These are phyloP conservation scores for Raphanus raphanistrum DNA, from an alignment of 345 rosid genomes.

Conservation along the genomic window DNA sequence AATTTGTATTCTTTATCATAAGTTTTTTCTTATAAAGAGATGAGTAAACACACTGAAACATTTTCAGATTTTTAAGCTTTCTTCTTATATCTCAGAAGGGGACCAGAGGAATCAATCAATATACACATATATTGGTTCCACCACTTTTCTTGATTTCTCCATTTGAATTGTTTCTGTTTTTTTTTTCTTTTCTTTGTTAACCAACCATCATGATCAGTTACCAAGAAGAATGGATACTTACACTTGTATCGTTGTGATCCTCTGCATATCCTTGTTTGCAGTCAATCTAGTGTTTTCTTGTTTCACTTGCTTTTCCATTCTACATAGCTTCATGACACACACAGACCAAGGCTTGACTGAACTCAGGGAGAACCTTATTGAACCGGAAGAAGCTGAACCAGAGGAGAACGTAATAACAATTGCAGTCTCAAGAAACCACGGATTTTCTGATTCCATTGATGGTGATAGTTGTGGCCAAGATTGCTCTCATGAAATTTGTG, in stretches of 20 bases:
- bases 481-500: slow-evolving; percentile 38
- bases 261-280: slow-evolving; percentile 32
- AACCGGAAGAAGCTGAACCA: slow-evolving; percentile 28
- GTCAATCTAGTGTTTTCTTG: slow-evolving; percentile 34
- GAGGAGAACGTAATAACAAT: slow-evolving; percentile 29
- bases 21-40: slow-evolving; percentile 27
- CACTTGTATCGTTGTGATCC: slow-evolving; percentile 28
- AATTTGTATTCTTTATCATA: background rate
- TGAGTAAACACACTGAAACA: slow-evolving; percentile 23
- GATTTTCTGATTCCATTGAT: slow-evolving; percentile 21
- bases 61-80: slow-evolving; percentile 24
- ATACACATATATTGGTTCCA: background rate
- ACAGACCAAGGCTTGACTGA: slow-evolving; percentile 21
- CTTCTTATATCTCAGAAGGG: slow-evolving; percentile 18
- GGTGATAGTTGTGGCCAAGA: slow-evolving; percentile 23
- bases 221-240: slow-evolving; percentile 36
- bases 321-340: slow-evolving; percentile 22
- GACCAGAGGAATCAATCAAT: slow-evolving; percentile 20
- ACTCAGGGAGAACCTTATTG: slow-evolving; percentile 23
- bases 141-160: slow-evolving; percentile 18
- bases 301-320: slow-evolving; percentile 36
- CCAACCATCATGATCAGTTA: slow-evolving; percentile 30
- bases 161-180: slow-evolving; percentile 16
- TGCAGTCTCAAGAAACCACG: slow-evolving; percentile 25
- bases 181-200: background rate